Conservation (phyloP, 345 rosid genomes). For the Gossypium raimondii region DNA sequence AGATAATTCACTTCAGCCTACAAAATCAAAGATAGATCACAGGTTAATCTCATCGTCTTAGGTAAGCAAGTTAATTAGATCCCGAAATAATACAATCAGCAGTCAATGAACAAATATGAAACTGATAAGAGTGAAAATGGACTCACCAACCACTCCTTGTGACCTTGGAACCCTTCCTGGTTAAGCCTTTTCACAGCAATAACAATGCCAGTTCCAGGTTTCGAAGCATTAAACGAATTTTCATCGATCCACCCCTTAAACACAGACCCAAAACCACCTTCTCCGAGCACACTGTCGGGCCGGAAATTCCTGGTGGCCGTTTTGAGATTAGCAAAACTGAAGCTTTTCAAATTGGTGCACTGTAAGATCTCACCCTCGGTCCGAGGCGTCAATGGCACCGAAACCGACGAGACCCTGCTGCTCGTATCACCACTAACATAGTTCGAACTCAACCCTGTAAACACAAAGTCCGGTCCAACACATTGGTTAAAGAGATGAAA, state of each 20-base stretch:
- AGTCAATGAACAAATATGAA: neutral
- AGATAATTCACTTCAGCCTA: constrained; percentile 71
- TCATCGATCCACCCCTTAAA: no score
- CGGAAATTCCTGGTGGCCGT: constrained; percentile 42
- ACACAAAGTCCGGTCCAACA: neutral
- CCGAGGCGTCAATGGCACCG: constrained; percentile 49
- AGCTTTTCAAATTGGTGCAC: constrained; percentile 54
- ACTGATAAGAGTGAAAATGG: constrained; percentile 12
- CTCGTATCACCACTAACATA: constrained; percentile 33
- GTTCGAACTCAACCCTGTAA: constrained; percentile 48
- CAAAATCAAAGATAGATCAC: neutral
- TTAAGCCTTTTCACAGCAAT: constrained; percentile 75
- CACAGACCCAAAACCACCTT: constrained; percentile 75
- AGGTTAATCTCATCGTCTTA: constrained; percentile 5
- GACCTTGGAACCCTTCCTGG: constrained; percentile 61
- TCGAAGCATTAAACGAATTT: constrained; percentile 33
- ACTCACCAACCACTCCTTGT: constrained; percentile 79
- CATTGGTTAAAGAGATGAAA: neutral
- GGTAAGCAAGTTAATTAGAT: neutral
- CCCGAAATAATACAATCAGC: neutral
- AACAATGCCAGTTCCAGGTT: constrained; percentile 66
- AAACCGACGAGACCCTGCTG: constrained; percentile 38
- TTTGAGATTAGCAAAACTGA: constrained; percentile 31
- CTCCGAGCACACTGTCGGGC: constrained; percentile 68
- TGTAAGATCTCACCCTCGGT: constrained; percentile 67